Conservation (phyloP, 345 rosid genomes). For the Psidium guajava region DNA sequence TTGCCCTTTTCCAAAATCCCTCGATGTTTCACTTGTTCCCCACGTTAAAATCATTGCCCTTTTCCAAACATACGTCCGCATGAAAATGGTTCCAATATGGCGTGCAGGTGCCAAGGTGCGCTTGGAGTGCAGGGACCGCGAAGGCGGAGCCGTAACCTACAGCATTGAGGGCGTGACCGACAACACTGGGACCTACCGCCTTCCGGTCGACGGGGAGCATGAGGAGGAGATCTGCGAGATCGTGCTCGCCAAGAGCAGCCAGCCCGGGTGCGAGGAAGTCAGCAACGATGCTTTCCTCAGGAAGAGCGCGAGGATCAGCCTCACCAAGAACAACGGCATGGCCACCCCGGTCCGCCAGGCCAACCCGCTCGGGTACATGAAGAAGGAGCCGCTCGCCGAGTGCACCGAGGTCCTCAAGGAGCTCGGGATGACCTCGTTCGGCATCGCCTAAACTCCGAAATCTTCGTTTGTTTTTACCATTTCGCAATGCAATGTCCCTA, state of each 20-base stretch:
- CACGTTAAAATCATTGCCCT: background rate
- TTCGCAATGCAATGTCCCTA: background rate
- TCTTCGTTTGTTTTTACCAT: background rate
- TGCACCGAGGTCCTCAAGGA: constrained; percentile 41
- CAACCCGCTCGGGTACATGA: constrained; percentile 61
- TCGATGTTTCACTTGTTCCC: background rate
- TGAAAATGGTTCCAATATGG: background rate
- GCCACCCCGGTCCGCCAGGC: constrained; percentile 20
- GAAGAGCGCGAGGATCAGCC: constrained; percentile 35
- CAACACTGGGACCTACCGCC: constrained; percentile 28
- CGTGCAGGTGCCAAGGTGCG: constrained; percentile 41
- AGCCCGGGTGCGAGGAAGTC: constrained; percentile 34
- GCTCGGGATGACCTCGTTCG: constrained; percentile 32
- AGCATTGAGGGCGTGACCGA: constrained; percentile 31
- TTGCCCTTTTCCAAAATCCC: background rate
- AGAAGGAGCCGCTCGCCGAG: constrained; percentile 24
- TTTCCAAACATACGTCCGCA: background rate
- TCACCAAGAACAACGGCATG: constrained; percentile 42
- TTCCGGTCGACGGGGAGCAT: constrained; percentile 45
- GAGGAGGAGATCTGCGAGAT: constrained; percentile 64
- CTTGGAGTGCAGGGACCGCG: constrained; percentile 42
- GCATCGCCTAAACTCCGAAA: background rate
- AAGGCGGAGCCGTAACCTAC: constrained; percentile 17
- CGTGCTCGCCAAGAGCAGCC: constrained; percentile 25
- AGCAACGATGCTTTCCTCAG: constrained; percentile 15